These are phyloP conservation scores for Hypoxylon sp. DNA, from an alignment of 2,329 filamentous ascomycete species.

Conservation along the genomic window DNA sequence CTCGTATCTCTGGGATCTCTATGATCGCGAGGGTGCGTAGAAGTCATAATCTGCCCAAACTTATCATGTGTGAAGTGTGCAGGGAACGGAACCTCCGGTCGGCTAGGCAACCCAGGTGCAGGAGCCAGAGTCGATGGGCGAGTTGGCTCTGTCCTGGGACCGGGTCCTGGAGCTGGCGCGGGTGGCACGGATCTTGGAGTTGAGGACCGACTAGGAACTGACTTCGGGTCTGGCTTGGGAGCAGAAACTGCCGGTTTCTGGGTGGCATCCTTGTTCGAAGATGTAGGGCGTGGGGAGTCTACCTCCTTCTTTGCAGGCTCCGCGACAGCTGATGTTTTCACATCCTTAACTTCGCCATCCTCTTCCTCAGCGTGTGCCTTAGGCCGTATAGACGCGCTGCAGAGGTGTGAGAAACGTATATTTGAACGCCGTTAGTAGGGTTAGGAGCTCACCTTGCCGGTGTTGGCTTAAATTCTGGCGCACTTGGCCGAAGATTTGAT, in stretches of 20 bases:
- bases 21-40: constrained; percentile 51
- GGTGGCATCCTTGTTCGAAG: constrained; percentile 39
- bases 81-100: constrained; percentile 71
- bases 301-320: constrained; percentile 46
- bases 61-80: constrained; percentile 64
- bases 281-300: constrained; percentile 32
- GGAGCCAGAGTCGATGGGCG: constrained; percentile 52
- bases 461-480: constrained; percentile 75
- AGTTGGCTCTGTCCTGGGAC: constrained; percentile 53
- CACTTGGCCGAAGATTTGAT: constrained; percentile 70
- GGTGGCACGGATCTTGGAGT: constrained; percentile 46
- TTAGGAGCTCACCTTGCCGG: constrained; percentile 55
- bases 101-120: constrained; percentile 64
- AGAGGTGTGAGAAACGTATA: constrained; percentile 34
- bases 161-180: constrained; percentile 42
- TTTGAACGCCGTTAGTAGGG: not conserved
- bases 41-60: constrained; percentile 59
- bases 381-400: constrained; percentile 50
- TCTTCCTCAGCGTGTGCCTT: constrained; percentile 69
- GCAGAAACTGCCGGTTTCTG: constrained; percentile 40
- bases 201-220: constrained; percentile 46
- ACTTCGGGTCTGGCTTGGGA: constrained; percentile 49
- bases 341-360: constrained; percentile 81
- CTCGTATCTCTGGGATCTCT: constrained; percentile 54
- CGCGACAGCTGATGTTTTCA: constrained; percentile 53